These are phyloP conservation scores for Inosperma sp. DNA, from an alignment of 768 basidiomycete species.

Conservation along the genomic window DNA sequence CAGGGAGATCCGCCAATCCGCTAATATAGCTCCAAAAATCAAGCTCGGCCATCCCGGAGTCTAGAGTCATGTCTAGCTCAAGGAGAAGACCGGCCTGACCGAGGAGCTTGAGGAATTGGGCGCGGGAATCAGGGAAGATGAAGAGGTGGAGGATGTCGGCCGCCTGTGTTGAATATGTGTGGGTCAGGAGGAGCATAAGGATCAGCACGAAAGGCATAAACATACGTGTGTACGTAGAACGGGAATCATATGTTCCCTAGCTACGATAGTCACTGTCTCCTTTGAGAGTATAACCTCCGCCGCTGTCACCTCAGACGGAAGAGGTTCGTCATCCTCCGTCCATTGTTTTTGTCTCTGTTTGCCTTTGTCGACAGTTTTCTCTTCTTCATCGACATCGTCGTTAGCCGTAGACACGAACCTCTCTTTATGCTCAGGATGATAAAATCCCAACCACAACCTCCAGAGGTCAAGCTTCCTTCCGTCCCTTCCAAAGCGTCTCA, in stretches of 20 bases:
- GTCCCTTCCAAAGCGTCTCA: slow-evolving; percentile 55
- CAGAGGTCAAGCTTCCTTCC: slow-evolving; percentile 75
- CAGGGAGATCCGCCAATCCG: slow-evolving; percentile 10
- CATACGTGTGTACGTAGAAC: slow-evolving; percentile 61
- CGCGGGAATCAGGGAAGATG: slow-evolving; percentile 73
- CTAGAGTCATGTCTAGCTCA: slow-evolving; percentile 31
- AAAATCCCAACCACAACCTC: slow-evolving; percentile 60
- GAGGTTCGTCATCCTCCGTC: slow-evolving; percentile 40
- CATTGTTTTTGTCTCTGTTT: slow-evolving; percentile 40
- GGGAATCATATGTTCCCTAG: slow-evolving; percentile 42
- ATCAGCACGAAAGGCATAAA: background rate
- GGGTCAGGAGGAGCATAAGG: slow-evolving; percentile 2
- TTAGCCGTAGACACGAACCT: slow-evolving; percentile 10
- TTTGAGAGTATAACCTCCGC: slow-evolving; percentile 19
- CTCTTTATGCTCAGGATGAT: slow-evolving; percentile 25
- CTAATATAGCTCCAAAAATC: slow-evolving; percentile 68
- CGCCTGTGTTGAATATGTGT: slow-evolving; percentile 38
- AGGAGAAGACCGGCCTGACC: slow-evolving; percentile 41
- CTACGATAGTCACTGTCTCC: slow-evolving; percentile 25
- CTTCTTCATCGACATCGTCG: background rate
- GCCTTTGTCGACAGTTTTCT: slow-evolving; percentile 20
- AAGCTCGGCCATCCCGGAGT: slow-evolving; percentile 36
- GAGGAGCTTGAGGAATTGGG: slow-evolving; percentile 56
- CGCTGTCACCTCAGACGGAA: slow-evolving; percentile 26
- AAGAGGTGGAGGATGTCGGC: slow-evolving; percentile 53